phyloP scores from a whole-genome alignment of 495 filamentous ascomycete genomes.

The Pseudotulostoma volvatum region DNA sequence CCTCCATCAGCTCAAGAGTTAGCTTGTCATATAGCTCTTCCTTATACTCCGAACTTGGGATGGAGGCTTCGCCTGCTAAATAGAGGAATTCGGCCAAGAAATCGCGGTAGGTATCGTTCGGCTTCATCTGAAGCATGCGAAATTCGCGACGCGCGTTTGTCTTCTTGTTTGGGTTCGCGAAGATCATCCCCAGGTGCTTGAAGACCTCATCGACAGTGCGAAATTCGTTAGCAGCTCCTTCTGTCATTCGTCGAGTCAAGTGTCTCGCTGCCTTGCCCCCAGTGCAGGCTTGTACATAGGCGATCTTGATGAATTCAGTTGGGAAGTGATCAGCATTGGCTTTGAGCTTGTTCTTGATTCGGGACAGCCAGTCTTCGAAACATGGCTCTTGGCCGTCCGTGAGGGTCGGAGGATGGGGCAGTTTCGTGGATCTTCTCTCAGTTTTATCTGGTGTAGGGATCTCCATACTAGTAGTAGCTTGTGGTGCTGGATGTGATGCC shows the following conservation, averaged over 20 bases:
- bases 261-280: no score
- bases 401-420: not conserved
- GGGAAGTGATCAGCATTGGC: constrained; percentile 1
- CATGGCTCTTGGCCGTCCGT: constrained; percentile 1
- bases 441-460: no score
- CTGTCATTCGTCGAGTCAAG: no score
- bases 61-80: not conserved
- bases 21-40: not conserved
- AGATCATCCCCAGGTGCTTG: no score
- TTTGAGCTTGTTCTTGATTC: not conserved
- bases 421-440: no score
- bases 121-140: constrained; percentile 1
- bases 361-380: constrained; percentile 2
- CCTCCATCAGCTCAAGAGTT: not conserved
- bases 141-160: no score
- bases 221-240: no score
- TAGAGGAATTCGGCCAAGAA: constrained; percentile 3
- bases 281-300: constrained; percentile 1
- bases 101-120: constrained; percentile 1
- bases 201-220: no score
- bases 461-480: no score
- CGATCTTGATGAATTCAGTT: not conserved
- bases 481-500: no score
- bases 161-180: no score
- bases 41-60: not conserved